Base-by-base conservation (phyloP, 1,284 basidiomycete genomes). In the Austroboletus novae-zelandiae region DNA sequence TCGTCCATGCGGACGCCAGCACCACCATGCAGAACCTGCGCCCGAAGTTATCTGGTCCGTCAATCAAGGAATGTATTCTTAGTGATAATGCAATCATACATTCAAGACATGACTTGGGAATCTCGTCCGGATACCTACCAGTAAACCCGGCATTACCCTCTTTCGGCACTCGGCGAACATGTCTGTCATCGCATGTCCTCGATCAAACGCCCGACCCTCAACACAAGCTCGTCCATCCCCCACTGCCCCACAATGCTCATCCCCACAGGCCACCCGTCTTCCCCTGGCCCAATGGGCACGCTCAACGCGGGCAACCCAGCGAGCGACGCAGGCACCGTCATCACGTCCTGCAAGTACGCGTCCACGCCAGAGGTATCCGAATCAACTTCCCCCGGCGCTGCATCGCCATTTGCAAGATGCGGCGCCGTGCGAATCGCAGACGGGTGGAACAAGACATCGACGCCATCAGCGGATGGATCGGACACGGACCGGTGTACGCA, bases 271-370 rank as follows among this genome's bases (percentile, higher is more conserved):
- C 91, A 94, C 1, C 81, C 84, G 55, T 87, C 81, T 1, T 66
- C 64, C 17, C 67, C 76, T 0, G 57, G 27, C 0, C 71, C 73
- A 0, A 47, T 61, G 0, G 95, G 94, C 1, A 98, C 78, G 44
- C 77, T 87, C 43, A 98, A 61, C 0, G 87, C 89, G 0, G 95
- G 94, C 25, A 98, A 60, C 0, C 95, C 94, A 0, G 92, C 94
- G 32, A 99, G 73, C 2, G 89, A 94, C 2, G 94, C 93, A 1
- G 94, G 92, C 0, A 96, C 92, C 0, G 94, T 97, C 57, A 99
- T 73, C 4, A 97, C 80, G 58, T 99, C 96, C 64, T 98, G 95
- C 11, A 92, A 80, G 65, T 98, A 99, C 40, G 77, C 68, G 46
- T 78, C 73, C 47, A 84, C 60, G 17, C 67, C 66, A 40, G 64